Evolutionary conservation across 768 basidiomycete species (phyloP), one percentile per base, ranked within the genome.

Genomic region (Collybia sp.): DNA sequence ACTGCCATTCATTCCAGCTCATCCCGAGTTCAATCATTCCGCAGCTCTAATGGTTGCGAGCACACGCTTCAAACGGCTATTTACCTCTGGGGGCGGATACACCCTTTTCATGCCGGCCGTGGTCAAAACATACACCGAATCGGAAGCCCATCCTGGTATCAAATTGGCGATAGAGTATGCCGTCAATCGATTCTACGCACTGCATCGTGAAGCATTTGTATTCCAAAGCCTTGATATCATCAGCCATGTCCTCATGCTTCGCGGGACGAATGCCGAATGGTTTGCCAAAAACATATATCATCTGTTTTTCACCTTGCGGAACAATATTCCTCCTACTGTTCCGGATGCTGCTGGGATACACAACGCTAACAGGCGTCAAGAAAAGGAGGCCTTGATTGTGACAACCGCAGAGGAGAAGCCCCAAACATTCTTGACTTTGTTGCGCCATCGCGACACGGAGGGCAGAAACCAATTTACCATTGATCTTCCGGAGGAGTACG

Each of bases 51-150:
- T 88, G 82, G 76, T 81, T 12, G 88, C 87, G 0, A 83, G 80
- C 42, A 85, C 85, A 6, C 79, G 88, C 13, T 91, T 89, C 56
- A 73, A 79, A 25, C 78, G 88, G n/a, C 61, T 91, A 15, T 87
- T 90, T 59, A 78, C 78, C 6, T 79, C 83, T 2, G 81, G 82
- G 12, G 79, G 79, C 25, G 85, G 82, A 18, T 91, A 87, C 58
- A 76, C 75, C 2, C 70, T 90, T 19, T 88, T 89, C 62, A 83
- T 91, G 74, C 82, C 85, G 0, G 73, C 75, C 2, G 64, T 91
- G 11, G 61, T 87, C 55, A 87, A 87, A 55, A 71, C 81, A 17
- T 91, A 88, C 58, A 68, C 77, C 8, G 83, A 88, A 55, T 70
- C 77, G 1, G 75, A 80, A 30, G 54, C 59, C 2, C 75, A 85